Evolutionary conservation across 2,329 filamentous ascomycete genomes (phyloP).

Genomic region (Ilyonectria sp.): DNA sequence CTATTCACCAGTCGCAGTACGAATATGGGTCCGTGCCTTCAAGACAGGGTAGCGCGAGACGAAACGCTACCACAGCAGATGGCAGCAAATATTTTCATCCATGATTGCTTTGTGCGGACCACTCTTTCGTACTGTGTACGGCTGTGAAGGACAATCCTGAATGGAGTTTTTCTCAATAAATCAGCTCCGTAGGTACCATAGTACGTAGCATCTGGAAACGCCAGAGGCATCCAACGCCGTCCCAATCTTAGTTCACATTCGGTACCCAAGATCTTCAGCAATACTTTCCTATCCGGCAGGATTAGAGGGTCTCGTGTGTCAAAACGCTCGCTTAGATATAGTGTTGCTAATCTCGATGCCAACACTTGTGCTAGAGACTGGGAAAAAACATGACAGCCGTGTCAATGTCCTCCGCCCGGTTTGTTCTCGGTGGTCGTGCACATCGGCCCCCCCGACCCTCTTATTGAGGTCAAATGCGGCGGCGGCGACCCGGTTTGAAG

Average conservation of each 20-base stretch:
- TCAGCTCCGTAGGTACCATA: not conserved
- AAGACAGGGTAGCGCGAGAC: not conserved
- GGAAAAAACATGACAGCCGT: slow-evolving; percentile 1
- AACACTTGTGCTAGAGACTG: not conserved
- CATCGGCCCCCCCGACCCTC: not conserved
- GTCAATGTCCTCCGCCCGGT: not conserved
- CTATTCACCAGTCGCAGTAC: not conserved
- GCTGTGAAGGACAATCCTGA: slow-evolving; percentile 5
- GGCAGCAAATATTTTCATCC: not conserved
- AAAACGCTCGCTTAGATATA: slow-evolving; percentile 11
- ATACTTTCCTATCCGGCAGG: slow-evolving; percentile 2
- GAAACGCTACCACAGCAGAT: not conserved
- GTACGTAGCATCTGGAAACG: slow-evolving; percentile 36
- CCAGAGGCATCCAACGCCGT: slow-evolving; percentile 26
- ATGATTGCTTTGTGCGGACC: slow-evolving; percentile 19
- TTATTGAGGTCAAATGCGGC: not conserved
- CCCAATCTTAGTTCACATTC: slow-evolving; percentile 38
- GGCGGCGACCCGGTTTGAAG: not conserved
- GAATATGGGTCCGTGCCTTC: not conserved
- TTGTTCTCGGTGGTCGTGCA: not conserved
- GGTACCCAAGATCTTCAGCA: slow-evolving; percentile 28
- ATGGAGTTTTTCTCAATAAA: slow-evolving; percentile 4
- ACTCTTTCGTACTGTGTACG: slow-evolving; percentile 15
- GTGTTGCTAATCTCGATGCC: slow-evolving; percentile 2
- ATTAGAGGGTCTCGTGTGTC: slow-evolving; percentile 28